Evolutionary conservation across 306 rosid species (phyloP), one percentile per base, ranked within the genome.

Genomic region (Acacia melanoxylon): DNA sequence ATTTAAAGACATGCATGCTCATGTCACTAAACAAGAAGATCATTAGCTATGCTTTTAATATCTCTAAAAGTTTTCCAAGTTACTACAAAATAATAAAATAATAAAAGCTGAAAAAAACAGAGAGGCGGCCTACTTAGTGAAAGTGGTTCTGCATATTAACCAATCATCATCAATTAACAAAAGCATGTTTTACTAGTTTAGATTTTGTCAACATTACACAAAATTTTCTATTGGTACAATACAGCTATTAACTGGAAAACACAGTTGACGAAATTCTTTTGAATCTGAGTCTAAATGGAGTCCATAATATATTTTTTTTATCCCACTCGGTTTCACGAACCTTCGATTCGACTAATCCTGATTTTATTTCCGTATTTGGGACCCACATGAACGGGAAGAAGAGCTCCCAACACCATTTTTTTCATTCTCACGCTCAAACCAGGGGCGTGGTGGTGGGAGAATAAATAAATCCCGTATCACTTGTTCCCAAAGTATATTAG

Each of bases 1-100:
- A 56, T 69, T 71, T 44, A 70, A 67, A 58, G 45, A 75, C 37
- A 72, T 37, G 78, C 37, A 77, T 37, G 78, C 56, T 69, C 62
- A 9, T 48, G 74, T 68, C 80, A 70, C 78, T 61, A 52, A 75
- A 58, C 25, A 17, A 46, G 40, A 48, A 31, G 81, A 80, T 48
- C 27, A 72, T 78, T 66, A 65, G 76, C 76, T 29, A 52, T 56
- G 68, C 44, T 67, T 79, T 83, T 67, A 19, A 58, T 52, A 79
- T 59, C 54, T 80, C 80, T 69, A 1, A 29, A 49, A 74, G 37
- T 42, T 13, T 9, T 68, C 56, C 42, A 63, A 61, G 61, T 58
- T 24, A 66, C 8, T 31, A 20, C 48, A 68, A 16, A 11, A 42
- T 42, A 8, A 24, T 27, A 2, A 15, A 10, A 42, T 42, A 9